These are phyloP conservation scores for Mycena albidolilacea DNA, from an alignment of 768 basidiomycete species.

Conservation along the genomic window DNA sequence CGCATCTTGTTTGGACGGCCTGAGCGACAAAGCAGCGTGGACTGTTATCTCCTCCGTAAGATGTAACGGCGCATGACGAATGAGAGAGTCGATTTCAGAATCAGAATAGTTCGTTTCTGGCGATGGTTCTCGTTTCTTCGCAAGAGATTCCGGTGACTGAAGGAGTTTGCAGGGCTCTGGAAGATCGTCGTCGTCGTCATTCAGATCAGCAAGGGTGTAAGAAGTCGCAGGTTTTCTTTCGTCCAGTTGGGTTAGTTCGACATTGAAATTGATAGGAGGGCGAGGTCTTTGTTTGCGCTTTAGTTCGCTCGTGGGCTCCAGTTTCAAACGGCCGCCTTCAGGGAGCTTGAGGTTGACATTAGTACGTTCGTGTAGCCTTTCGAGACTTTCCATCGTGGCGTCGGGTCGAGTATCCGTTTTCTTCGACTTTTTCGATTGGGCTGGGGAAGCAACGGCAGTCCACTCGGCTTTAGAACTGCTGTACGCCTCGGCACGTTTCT, in stretches of 20 bases:
- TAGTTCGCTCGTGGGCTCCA: constrained; percentile 47
- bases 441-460: constrained; percentile 19
- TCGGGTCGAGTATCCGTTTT: constrained; percentile 47
- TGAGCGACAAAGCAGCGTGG: neutral
- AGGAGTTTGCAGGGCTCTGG: constrained; percentile 57
- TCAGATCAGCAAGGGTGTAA: constrained; percentile 42
- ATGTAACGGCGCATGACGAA: constrained; percentile 53
- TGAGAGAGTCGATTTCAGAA: constrained; percentile 60
- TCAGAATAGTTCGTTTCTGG: constrained; percentile 58
- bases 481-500: constrained; percentile 36
- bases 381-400: constrained; percentile 55
- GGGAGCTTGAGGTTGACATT: constrained; percentile 57
- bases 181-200: constrained; percentile 60
- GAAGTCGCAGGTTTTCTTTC: constrained; percentile 41
- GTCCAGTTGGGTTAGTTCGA: constrained; percentile 64
- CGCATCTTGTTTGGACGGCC: neutral
- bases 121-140: constrained; percentile 37
- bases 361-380: constrained; percentile 59
- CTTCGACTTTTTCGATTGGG: constrained; percentile 33
- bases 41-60: constrained; percentile 21
- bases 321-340: constrained; percentile 61
- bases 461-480: neutral
- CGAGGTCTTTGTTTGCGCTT: constrained; percentile 48
- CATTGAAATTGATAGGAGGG: constrained; percentile 59
- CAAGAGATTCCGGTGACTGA: constrained; percentile 40